These are phyloP conservation scores for Trichomonascaceae sp. DNA, from an alignment of 1,139 yeast species.

Conservation along the genomic window DNA sequence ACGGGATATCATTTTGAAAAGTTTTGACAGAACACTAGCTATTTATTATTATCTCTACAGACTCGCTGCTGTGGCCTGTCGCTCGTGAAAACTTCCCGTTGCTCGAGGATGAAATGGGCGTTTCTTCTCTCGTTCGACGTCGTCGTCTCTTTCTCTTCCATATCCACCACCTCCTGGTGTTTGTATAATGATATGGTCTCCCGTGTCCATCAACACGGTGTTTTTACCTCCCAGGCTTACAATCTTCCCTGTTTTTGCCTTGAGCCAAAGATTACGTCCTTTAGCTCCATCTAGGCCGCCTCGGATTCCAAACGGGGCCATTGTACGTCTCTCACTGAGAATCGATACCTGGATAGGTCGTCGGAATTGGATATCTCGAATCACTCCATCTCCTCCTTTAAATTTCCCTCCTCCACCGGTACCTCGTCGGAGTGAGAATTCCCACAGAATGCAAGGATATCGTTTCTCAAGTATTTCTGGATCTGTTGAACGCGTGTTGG, in stretches of 20 bases:
- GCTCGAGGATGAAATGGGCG: slow-evolving; percentile 9
- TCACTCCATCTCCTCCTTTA: slow-evolving; percentile 58
- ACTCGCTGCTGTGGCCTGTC: slow-evolving; percentile 6
- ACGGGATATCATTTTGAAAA: no score
- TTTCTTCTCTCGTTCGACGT: not conserved
- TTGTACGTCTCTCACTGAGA: slow-evolving; percentile 54
- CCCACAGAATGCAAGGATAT: slow-evolving; percentile 56
- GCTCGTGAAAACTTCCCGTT: slow-evolving; percentile 6
- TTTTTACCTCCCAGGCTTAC: slow-evolving; percentile 56
- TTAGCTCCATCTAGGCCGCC: slow-evolving; percentile 57
- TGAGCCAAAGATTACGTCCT: slow-evolving; percentile 54
- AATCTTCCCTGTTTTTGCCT: slow-evolving; percentile 20
- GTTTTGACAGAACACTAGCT: no score
- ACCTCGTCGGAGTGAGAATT: slow-evolving; percentile 46
- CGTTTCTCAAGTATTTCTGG: slow-evolving; percentile 62
- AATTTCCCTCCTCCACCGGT: slow-evolving; percentile 56
- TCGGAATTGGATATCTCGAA: slow-evolving; percentile 57
- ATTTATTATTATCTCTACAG: not conserved
- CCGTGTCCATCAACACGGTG: slow-evolving; percentile 43
- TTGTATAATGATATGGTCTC: slow-evolving; percentile 49
- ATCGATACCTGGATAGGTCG: slow-evolving; percentile 52
- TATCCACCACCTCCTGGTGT: slow-evolving; percentile 47
- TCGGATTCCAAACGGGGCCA: slow-evolving; percentile 53
- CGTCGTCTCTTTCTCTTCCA: slow-evolving; percentile 20
- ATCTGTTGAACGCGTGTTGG: slow-evolving; percentile 66